Conservation (phyloP, 2,329 filamentous ascomycete genomes). For the Hypoxylon rubiginosum region DNA sequence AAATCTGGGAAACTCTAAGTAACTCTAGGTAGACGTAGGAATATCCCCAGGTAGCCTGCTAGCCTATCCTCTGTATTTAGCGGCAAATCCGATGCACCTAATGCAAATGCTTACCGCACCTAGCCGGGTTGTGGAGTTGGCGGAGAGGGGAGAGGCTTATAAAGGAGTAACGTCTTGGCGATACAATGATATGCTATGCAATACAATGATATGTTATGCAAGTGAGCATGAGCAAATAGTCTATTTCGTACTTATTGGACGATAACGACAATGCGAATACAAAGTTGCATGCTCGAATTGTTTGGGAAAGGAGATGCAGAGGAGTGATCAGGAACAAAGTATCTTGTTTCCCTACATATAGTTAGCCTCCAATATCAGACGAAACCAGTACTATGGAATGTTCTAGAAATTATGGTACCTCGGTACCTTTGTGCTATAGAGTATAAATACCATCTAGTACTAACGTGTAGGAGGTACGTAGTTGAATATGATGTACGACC, state of each 20-base stretch:
- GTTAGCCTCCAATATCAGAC: constrained; percentile 13
- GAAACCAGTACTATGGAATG: constrained; percentile 16
- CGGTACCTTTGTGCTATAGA: constrained; percentile 3
- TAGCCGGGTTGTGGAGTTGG: constrained; percentile 23
- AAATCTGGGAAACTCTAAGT: no score
- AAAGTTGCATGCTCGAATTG: background rate
- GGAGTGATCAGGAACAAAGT: no score
- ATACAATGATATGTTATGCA: no score
- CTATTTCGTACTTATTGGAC: background rate
- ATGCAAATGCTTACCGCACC: constrained; percentile 7
- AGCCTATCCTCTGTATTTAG: background rate
- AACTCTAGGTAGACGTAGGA: background rate
- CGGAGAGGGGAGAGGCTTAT: constrained; percentile 15
- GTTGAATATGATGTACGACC: no score
- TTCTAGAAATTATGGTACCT: constrained; percentile 31
- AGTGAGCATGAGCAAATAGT: constrained; percentile 17
- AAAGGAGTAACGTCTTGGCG: background rate
- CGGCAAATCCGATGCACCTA: constrained; percentile 3
- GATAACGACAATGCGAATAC: background rate
- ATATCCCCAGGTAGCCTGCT: no score
- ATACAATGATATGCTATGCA: constrained; percentile 1
- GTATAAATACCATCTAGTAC: background rate
- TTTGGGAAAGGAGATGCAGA: constrained; percentile 3
- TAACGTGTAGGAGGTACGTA: no score
- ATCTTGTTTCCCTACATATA: background rate